Evolutionary conservation across 352 stramenopile species (phyloP), one percentile per base, ranked within the genome.

Genomic region (Phytopythium helicoides): DNA sequence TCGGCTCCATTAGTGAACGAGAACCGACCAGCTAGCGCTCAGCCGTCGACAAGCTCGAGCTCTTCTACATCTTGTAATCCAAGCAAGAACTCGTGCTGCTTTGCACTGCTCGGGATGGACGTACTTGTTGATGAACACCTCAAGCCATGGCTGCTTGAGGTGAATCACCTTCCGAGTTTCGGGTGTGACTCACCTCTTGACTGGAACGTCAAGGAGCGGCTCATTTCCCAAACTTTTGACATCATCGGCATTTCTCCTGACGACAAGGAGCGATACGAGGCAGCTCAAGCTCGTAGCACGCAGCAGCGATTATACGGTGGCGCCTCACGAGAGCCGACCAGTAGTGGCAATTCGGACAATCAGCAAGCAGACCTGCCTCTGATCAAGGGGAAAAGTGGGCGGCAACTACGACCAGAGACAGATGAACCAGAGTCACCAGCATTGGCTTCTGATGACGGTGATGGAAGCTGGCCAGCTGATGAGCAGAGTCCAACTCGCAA

Each of bases 121-220:
- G 91, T 99, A 28, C 90, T 99, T 40, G 75, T 99, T 6, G 96
- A 99, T 58, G 79, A 94, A 36, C 71, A 86, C 18, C 73, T 99
- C 0, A 97, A 97, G 54, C 94, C 96, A 6, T 98, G 89, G 83
- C 69, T 99, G 16, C 94, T 99, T 10, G 97, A 99, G 57, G 96
- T 99, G 25, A 99, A 99, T 63, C 94, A 98, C 60, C 49, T 99
- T 9, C 92, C 96, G 45, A 94, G 87, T 56, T 98, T 98, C 72
- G 92, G 85, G 3, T 98, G 93, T 44, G 97, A 99, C 57, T 97
- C 90, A 25, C 82, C 85, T 12, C 60, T 99, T 11, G 97, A 99
- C 68, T 87, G 81, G 76, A 85, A 92, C 51, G 95, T 99, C 63
- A 99, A 99, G 64, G 85, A 92, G 54, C 81, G 89, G 15, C 78